Conservation (phyloP, 176 grass and related monocot species). For the Themeda triandra region DNA sequence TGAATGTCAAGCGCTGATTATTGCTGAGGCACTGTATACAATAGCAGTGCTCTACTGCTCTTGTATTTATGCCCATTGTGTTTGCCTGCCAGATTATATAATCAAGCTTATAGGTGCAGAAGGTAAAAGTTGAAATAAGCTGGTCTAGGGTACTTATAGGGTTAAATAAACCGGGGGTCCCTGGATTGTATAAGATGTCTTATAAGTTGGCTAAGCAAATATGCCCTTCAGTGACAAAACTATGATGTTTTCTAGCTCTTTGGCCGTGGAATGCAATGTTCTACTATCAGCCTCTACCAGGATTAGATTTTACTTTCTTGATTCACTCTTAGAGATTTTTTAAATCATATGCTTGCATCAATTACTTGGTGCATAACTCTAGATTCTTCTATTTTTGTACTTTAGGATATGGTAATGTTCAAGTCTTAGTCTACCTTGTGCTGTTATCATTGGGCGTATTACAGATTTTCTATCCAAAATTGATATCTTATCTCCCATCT, state of each 20-base stretch:
- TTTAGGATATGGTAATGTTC: neutral
- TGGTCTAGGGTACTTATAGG: neutral
- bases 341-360: constrained; percentile 12
- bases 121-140: neutral
- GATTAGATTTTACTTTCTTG: constrained; percentile 11
- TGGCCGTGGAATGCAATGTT: neutral
- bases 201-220: neutral
- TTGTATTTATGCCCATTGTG: neutral
- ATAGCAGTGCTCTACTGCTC: neutral
- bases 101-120: neutral
- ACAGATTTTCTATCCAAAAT: neutral
- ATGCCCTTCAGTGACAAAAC: neutral
- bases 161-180: neutral
- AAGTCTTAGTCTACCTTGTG: neutral
- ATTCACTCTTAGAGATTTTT: neutral
- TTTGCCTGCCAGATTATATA: neutral
- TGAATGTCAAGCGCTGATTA: neutral
- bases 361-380: constrained; percentile 5
- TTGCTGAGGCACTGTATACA: neutral
- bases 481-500: neutral
- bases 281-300: neutral
- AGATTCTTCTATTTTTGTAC: neutral
- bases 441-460: neutral
- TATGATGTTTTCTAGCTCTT: neutral
- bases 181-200: neutral